Percentiles rank a stretch among this genome's conserved stretches.
phyloP scores from a whole-genome alignment of 2,329 filamentous ascomycete species.

The Verticillium alfalfae region DNA sequence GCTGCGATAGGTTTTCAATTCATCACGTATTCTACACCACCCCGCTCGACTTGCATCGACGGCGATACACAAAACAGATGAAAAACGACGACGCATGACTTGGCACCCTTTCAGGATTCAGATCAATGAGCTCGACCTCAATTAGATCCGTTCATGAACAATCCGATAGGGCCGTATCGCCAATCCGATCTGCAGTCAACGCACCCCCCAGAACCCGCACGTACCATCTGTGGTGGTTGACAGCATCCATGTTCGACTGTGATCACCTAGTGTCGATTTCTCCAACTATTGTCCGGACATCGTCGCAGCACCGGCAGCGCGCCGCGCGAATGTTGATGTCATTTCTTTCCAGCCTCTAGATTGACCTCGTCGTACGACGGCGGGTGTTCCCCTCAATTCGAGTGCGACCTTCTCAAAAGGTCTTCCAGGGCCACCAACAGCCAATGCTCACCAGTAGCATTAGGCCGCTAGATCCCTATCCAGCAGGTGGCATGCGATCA shows the following conservation, averaged over 20 bases:
- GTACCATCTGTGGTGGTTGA: too few relatives aligned
- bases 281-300: background rate
- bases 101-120: too few relatives aligned
- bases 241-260: too few relatives aligned
- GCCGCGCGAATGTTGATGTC: background rate
- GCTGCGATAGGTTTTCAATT: background rate
- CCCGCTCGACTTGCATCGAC: background rate
- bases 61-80: background rate
- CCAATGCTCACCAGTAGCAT: background rate
- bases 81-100: too few relatives aligned
- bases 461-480: background rate
- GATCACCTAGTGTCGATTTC: background rate
- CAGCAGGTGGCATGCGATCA: conserved; percentile 3
- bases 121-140: too few relatives aligned
- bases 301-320: background rate
- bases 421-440: background rate
- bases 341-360: background rate
- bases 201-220: too few relatives aligned
- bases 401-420: background rate
- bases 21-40: background rate
- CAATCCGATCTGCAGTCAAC: too few relatives aligned
- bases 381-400: background rate
- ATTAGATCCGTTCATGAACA: too few relatives aligned
- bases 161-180: too few relatives aligned
- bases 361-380: background rate